Conservation (phyloP, 257 asterid genomes). For the Nemophila menziesii region DNA sequence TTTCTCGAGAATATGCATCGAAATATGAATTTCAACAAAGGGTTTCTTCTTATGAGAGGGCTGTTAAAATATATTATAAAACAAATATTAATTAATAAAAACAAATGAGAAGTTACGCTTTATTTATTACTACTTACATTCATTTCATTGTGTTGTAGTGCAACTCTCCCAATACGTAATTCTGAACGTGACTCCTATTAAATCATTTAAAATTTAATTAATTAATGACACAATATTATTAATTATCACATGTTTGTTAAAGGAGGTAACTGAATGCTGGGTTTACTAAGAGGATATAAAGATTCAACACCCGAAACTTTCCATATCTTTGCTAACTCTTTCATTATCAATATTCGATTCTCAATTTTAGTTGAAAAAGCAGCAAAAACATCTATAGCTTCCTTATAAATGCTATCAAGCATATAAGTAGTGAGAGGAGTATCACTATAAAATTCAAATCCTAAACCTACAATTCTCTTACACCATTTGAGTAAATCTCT, state of each 20-base stretch:
- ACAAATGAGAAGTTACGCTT: no score
- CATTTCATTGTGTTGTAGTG: conserved; percentile 28
- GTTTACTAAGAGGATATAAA: conserved; percentile 66
- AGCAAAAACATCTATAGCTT: conserved; percentile 88
- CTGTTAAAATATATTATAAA: conserved; percentile 27
- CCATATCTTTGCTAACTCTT: conserved; percentile 65
- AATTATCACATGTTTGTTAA: not conserved
- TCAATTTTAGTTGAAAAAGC: conserved; percentile 55
- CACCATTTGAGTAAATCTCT: conserved; percentile 93
- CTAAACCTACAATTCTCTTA: conserved; percentile 55
- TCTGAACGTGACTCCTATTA: conserved; percentile 40
- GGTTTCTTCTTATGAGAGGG: conserved; percentile 38
- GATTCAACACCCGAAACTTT: conserved; percentile 34
- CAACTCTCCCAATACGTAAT: conserved; percentile 54
- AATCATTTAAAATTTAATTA: conserved; percentile 13
- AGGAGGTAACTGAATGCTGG: conserved; percentile 52
- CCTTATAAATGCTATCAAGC: conserved; percentile 48
- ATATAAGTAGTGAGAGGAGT: conserved; percentile 33
- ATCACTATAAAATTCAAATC: conserved; percentile 24
- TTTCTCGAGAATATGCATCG: conserved; percentile 75
- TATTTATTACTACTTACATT: conserved; percentile 29
- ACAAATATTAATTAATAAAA: not conserved
- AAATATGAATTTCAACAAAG: conserved; percentile 66
- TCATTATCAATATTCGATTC: conserved; percentile 58
- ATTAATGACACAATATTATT: conserved; percentile 1